Base-by-base conservation (phyloP, 495 filamentous ascomycete genomes). In the Mytilinidion resinicola region DNA sequence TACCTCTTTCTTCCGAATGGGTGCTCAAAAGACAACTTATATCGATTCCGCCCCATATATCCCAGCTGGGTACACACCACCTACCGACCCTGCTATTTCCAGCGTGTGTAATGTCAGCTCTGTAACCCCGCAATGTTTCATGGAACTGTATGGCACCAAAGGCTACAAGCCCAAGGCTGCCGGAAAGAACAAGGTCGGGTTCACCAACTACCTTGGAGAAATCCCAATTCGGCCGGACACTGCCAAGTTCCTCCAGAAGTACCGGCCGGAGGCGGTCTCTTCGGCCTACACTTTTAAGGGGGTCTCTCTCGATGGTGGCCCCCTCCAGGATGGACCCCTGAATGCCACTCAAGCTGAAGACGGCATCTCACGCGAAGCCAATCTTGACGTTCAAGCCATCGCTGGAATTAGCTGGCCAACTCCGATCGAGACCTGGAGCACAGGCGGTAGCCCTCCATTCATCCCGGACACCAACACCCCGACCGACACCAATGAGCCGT, bases 1-100 rank as follows among this genome's bases (percentile, higher is more conserved):
- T 4, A 87, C 79, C 38, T 83, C 81, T 6, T 87, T 88, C 66
- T 74, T 77, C 60, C 67, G 67, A 12, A 57, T 70, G 17, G 42
- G 48, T 17, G 47, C 64, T 9, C 49, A 67, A 9, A 46, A 47
- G 9, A 53, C 46, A 0, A 54, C 38, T 30, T 62, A n/a, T 30
- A 33, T 61, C 38, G 21, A 55, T 12, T 51, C 25, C 1, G 39
- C 46, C 4, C 34, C 55, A 3, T 19, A 47, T 19, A 59, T 64
- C 14, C 57, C 64, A 0, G 43, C 63, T 12, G 51, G 52, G 34
- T 66, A 60, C 55, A 59, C 33, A 35, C 34, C 36, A 25, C 62
- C 56, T n/a, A 42, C 17, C 36, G 64, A 77, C 38, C 52, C 68
- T 11, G 63, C 66, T 7, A 65, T 76, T 34, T 63, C 72, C 12